Evolutionary conservation across 768 basidiomycete species (phyloP), one percentile per base, ranked within the genome.

Genomic region (Russula compacta): DNA sequence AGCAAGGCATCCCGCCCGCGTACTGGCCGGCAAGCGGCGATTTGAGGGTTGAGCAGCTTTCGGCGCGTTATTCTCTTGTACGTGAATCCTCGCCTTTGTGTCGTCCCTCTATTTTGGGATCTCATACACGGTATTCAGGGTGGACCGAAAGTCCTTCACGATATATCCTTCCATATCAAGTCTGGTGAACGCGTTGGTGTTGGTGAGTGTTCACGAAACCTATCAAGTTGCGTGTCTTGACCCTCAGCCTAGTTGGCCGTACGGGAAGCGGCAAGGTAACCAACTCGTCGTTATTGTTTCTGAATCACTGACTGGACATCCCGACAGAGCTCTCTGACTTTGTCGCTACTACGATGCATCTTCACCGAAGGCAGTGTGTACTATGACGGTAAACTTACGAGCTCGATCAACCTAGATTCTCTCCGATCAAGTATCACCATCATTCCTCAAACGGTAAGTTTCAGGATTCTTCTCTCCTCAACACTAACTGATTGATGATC

Each of bases 1-100:
- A 70, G 32, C 63, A 71, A 6, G 78, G 78, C 3, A 68, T 76
- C n/a, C 84, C 84, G 4, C 83, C 84, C 5, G 83, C 84, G 0
- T 80, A 83, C 59, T 86, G 84, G 84, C 84, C 84, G 4, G 74
- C 83, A 1, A 80, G 79, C 33, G 84, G 84, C 1, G 71, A 75
- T 12, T 71, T 85, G n/a, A 66, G 70, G 4, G 78, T 83, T 1
- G 78, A 84, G 61, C 75, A 78, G 36, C 71, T 85, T 4, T 78
- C 75, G 12, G 83, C 84, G 0, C 71, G 74, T 44, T 82, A 81
- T 63, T 77, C 77, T 24, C 42, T 56, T 3, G 75, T 75, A 61
- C 29, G 70, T 44, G 47, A 24, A 32, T 82, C 63, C 73, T 76
- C 9, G 24, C 24, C 24, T 3, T 29, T 77, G 79, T 11, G 78